A percentile compares a stretch with the other conserved stretches of the same genome.
Evolutionary conservation across 2,329 filamentous ascomycete species (phyloP).

Genomic region (Monosporascus sp.): DNA sequence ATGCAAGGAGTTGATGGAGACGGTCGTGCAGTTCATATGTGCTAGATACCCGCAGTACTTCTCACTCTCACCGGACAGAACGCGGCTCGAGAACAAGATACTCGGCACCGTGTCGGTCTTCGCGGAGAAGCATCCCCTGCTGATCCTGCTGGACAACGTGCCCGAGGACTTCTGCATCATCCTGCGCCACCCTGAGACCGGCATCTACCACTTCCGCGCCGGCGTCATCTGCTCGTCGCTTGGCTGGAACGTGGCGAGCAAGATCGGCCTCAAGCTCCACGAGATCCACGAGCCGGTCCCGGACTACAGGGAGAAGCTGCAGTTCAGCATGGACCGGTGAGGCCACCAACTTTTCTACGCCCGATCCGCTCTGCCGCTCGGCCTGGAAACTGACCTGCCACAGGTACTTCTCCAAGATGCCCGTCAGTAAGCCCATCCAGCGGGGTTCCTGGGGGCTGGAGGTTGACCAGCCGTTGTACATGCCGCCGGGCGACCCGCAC

Average conservation of each 20-base stretch:
- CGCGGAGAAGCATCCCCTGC: slow-evolving; percentile 56
- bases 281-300: slow-evolving; percentile 72
- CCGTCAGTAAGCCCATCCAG: slow-evolving; percentile 70
- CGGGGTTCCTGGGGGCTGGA: slow-evolving; percentile 82
- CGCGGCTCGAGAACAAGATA: slow-evolving; percentile 62
- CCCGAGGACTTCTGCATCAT: slow-evolving; percentile 82
- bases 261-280: slow-evolving; percentile 65
- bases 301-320: slow-evolving; percentile 83
- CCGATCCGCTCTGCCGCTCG: too few species aligned
- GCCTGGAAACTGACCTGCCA: not conserved
- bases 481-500: slow-evolving; percentile 63
- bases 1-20: slow-evolving; percentile 84
- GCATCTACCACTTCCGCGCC: slow-evolving; percentile 68
- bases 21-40: slow-evolving; percentile 74
- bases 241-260: slow-evolving; percentile 71
- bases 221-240: slow-evolving; percentile 74
- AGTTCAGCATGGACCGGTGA: slow-evolving; percentile 78
- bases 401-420: slow-evolving; percentile 77
- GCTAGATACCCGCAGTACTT: slow-evolving; percentile 74
- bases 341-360: slow-evolving; percentile 14
- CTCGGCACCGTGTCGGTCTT: slow-evolving; percentile 58
- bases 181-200: slow-evolving; percentile 63
- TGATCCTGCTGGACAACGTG: slow-evolving; percentile 68
- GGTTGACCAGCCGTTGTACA: slow-evolving; percentile 67
- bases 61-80: slow-evolving; percentile 46